These are phyloP conservation scores for Pinus tabuliformis DNA, from an alignment of 75 land plant species.

Conservation along the genomic window DNA sequence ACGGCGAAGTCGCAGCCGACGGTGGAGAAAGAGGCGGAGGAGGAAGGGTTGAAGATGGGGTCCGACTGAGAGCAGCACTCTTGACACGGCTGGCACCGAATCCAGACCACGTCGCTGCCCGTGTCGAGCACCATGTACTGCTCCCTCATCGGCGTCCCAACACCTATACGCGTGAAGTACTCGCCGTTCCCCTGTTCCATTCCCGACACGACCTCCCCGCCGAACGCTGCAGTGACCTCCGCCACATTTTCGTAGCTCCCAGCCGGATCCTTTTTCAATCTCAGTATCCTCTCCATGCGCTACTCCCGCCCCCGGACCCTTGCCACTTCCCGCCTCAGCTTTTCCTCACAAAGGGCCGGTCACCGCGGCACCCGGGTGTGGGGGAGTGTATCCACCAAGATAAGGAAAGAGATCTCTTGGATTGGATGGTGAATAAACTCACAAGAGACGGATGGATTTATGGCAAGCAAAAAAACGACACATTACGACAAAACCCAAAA, in stretches of 20 bases:
- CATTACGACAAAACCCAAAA: too few relatives aligned
- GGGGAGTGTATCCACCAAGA: too few relatives aligned
- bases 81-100: slow-evolving; percentile 80
- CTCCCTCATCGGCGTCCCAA: slow-evolving; percentile 58
- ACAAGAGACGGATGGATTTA: too few relatives aligned
- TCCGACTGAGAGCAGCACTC: slow-evolving; percentile 74
- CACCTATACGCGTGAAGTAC: slow-evolving; percentile 70
- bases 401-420: too few relatives aligned
- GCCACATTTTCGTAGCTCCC: background rate
- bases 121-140: slow-evolving; percentile 75
- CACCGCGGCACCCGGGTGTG: too few relatives aligned
- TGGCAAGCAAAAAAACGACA: too few relatives aligned
- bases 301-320: background rate
- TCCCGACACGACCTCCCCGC: slow-evolving; percentile 67
- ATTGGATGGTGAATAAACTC: too few relatives aligned
- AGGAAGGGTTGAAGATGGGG: slow-evolving; percentile 76
- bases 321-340: slow-evolving; percentile 11
- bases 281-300: background rate
- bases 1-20: slow-evolving; percentile 47
- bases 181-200: slow-evolving; percentile 72
- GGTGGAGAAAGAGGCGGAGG: slow-evolving; percentile 54
- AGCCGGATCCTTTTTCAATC: slow-evolving; percentile 2
- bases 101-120: slow-evolving; percentile 83
- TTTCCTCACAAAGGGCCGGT: background rate
- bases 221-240: slow-evolving; percentile 29